phyloP scores from a whole-genome alignment of 1,284 basidiomycete genomes.

The Sphagnurus paluster region DNA sequence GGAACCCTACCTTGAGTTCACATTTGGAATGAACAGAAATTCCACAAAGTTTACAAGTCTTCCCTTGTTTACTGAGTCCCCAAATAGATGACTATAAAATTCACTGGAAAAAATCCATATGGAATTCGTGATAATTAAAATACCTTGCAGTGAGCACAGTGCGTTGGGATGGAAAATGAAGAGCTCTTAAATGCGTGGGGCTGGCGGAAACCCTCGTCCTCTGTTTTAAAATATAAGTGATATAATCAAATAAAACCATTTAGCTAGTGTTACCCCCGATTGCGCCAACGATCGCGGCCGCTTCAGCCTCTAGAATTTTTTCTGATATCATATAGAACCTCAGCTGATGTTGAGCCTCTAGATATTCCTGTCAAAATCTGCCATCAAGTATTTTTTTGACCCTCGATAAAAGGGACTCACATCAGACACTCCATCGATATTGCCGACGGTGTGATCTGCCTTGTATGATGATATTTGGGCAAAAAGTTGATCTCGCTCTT shows the following conservation, averaged over 20 bases:
- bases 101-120: neutral
- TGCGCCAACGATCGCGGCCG: constrained; percentile 59
- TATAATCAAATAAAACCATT: constrained; percentile 5
- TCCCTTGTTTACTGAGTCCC: constrained; percentile 83
- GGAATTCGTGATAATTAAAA: neutral
- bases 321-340: constrained; percentile 56
- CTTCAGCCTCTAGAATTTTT: constrained; percentile 55
- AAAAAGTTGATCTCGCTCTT: constrained; percentile 55
- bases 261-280: constrained; percentile 56
- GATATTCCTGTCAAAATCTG: constrained; percentile 51
- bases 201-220: constrained; percentile 66
- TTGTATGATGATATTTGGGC: constrained; percentile 53
- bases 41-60: constrained; percentile 77
- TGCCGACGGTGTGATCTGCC: constrained; percentile 54
- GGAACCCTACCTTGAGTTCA: constrained; percentile 68
- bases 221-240: constrained; percentile 33
- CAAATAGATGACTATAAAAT: constrained; percentile 70
- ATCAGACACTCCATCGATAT: constrained; percentile 64
- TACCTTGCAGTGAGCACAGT: constrained; percentile 81
- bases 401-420: constrained; percentile 37
- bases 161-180: constrained; percentile 80
- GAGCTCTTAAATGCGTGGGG: constrained; percentile 83
- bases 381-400: neutral
- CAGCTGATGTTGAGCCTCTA: constrained; percentile 65
- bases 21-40: constrained; percentile 83